phyloP scores from a whole-genome alignment of 768 basidiomycete species.

The Gyrodon lividus region DNA sequence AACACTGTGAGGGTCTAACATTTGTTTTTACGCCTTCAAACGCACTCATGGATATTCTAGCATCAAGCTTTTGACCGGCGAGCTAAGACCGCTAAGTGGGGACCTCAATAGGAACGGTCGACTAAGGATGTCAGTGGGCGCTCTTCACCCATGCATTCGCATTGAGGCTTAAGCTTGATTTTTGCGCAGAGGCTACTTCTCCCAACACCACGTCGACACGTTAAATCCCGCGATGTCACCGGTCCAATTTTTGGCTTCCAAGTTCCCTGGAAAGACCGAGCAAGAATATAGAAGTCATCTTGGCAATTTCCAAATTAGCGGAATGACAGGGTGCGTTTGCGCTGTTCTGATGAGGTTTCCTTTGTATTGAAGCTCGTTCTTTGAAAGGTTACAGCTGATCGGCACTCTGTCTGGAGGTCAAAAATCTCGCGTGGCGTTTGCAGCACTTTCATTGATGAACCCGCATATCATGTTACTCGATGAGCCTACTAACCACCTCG shows the following conservation, averaged over 20 bases:
- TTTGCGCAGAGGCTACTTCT: slow-evolving; percentile 73
- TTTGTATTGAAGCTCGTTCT: neutral
- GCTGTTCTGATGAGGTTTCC: neutral
- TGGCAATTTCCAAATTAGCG: slow-evolving; percentile 96
- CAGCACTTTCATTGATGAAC: slow-evolving; percentile 77
- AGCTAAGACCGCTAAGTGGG: slow-evolving; percentile 43
- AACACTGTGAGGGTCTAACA: slow-evolving; percentile 60
- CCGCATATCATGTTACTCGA: slow-evolving; percentile 94
- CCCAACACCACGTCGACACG: slow-evolving; percentile 95
- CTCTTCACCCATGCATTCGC: neutral
- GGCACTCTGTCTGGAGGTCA: slow-evolving; percentile 94
- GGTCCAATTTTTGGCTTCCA: slow-evolving; percentile 88
- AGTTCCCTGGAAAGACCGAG: slow-evolving; percentile 91
- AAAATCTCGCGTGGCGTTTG: slow-evolving; percentile 93
- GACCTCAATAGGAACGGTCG: slow-evolving; percentile 90
- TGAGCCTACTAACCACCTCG: slow-evolving; percentile 96
- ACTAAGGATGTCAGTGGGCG: slow-evolving; percentile 67
- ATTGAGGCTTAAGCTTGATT: slow-evolving; percentile 1
- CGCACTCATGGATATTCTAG: slow-evolving; percentile 37
- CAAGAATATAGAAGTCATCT: slow-evolving; percentile 96
- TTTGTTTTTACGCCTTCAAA: neutral
- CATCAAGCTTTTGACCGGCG: slow-evolving; percentile 65
- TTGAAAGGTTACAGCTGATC: slow-evolving; percentile 73
- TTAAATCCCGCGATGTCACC: slow-evolving; percentile 83
- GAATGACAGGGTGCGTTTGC: slow-evolving; percentile 76